Evolutionary conservation across 306 rosid species (phyloP).

Genomic region (Cicer chorassanicum): DNA sequence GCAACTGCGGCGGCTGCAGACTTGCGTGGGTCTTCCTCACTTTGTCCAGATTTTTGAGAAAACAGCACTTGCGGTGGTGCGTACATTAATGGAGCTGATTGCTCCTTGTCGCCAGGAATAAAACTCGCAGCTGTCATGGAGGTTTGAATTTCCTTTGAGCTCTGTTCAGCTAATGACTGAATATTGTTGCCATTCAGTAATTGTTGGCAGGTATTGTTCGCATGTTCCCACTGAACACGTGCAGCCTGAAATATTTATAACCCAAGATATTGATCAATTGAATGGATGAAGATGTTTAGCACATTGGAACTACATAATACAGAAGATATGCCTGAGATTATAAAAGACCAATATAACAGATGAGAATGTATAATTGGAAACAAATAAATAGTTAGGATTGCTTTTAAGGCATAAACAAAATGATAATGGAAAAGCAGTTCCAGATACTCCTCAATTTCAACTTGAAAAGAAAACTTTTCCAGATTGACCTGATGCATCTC

Average conservation of each 20-base stretch:
- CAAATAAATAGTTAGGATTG: background rate
- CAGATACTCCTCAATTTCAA: background rate
- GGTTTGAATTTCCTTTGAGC: conserved; percentile 69
- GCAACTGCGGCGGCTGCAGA: conserved; percentile 99
- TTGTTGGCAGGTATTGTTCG: conserved; percentile 59
- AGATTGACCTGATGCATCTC: background rate
- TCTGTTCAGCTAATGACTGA: conserved; percentile 60
- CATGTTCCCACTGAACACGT: conserved; percentile 74
- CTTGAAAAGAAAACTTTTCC: background rate
- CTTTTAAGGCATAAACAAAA: background rate
- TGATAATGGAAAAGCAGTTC: background rate
- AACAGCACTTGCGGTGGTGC: conserved; percentile 55
- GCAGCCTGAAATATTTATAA: conserved; percentile 67
- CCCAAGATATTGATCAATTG: background rate
- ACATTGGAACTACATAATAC: background rate
- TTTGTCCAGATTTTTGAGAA: conserved; percentile 62
- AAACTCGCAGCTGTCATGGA: conserved; percentile 63
- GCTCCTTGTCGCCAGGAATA: conserved; percentile 66
- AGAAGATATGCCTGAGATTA: background rate
- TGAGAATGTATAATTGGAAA: background rate
- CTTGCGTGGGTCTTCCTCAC: conserved; percentile 81
- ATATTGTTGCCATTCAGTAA: conserved; percentile 55
- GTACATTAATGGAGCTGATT: conserved; percentile 81
- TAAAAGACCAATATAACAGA: background rate
- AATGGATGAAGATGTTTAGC: too few species aligned